These are phyloP conservation scores for Butyriboletus loyo DNA, from an alignment of 768 basidiomycete genomes.

Conservation along the genomic window DNA sequence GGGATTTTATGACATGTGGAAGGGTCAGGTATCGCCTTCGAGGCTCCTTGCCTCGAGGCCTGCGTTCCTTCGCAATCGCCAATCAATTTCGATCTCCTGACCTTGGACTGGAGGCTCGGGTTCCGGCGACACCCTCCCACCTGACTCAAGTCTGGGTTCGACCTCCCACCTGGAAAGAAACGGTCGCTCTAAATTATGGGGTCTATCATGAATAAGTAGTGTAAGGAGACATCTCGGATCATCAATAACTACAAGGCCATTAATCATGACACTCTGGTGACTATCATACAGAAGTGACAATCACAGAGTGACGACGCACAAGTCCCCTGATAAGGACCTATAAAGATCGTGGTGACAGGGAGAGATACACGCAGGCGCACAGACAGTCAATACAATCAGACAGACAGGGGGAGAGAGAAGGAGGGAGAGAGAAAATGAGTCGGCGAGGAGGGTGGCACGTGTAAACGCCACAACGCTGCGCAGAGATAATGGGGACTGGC, in stretches of 20 bases:
- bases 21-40: background rate
- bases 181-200: constrained; percentile 6
- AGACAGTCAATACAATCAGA: background rate
- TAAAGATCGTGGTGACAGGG: background rate
- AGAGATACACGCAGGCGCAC: background rate
- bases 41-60: constrained; percentile 15
- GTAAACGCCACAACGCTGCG: background rate
- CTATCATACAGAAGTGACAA: background rate
- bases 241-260: background rate
- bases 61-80: background rate
- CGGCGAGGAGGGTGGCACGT: background rate
- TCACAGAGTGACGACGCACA: background rate
- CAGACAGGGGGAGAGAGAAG: too few species aligned
- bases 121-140: background rate
- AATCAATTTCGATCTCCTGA: background rate
- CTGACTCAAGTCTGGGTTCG: background rate
- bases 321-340: background rate
- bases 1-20: background rate
- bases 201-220: constrained; percentile 2
- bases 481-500: background rate
- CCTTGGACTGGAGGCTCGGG: background rate
- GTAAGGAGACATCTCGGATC: background rate
- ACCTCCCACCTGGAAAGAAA: background rate
- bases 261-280: background rate
- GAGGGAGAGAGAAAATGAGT: too few species aligned